A percentile compares a stretch with the other conserved stretches of the same genome.
Conservation (phyloP, 306 rosid species). For the Rosa multiflora region DNA sequence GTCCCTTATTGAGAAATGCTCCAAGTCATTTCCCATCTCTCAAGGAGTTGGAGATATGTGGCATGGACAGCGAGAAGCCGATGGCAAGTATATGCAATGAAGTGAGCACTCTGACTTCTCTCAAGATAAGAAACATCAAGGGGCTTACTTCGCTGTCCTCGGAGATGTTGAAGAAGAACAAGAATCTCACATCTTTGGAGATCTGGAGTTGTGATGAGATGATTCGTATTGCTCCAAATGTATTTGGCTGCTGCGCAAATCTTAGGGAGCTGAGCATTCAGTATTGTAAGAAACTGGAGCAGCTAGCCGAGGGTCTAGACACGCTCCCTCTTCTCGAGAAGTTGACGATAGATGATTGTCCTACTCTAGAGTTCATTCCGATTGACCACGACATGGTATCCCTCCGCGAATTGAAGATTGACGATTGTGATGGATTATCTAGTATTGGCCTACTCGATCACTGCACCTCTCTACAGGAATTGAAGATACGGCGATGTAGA, state of each 20-base stretch:
- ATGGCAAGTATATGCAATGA: no score
- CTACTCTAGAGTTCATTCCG: not conserved
- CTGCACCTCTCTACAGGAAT: not conserved
- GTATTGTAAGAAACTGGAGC: not conserved
- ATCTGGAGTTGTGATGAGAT: no score
- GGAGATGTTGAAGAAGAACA: no score
- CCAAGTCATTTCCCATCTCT: not conserved
- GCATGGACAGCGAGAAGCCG: no score
- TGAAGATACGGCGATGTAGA: accelerated
- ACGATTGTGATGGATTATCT: not conserved
- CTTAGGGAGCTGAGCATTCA: no score
- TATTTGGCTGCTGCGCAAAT: no score
- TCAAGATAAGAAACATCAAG: no score
- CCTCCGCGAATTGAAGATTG: not conserved
- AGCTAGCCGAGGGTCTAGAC: not conserved
- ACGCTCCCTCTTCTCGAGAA: not conserved
- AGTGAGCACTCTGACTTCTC: no score
- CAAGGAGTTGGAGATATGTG: not conserved
- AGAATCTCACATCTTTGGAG: no score
- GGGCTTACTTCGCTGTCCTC: no score
- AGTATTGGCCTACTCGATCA: not conserved
- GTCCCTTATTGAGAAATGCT: not conserved
- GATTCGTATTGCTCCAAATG: no score
- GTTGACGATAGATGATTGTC: accelerated
- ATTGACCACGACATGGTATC: not conserved